Base-by-base conservation (phyloP, 306 rosid genomes). In the Lathyrus tuberosus region DNA sequence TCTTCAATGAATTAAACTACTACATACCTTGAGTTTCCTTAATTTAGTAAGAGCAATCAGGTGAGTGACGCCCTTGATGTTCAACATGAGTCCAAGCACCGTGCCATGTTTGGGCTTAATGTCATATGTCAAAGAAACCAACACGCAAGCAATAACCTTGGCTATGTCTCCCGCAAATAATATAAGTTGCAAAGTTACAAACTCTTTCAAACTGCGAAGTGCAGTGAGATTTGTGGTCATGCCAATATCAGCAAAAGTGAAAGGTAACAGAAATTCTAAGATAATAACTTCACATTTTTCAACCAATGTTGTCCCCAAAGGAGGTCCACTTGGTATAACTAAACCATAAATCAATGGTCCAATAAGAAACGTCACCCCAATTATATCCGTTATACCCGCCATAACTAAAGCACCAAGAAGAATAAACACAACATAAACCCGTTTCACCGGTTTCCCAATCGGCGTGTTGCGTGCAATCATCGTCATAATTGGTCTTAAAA, bases 21-120 rank as follows among this genome's bases (percentile, higher is more conserved):
- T 20, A 41, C 31, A 16, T 62, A 81, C 91, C 82, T 44, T 1
- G 10, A 5, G 0, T 15, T 5, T 4, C 44, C 8, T 61, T 80
- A 81, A 41, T 9, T 59, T 54, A 31, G 26, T 0, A 4, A 52
- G 74, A 44, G 10, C 1, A 43, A 78, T 46, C 3, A 86, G 44
- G 40, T 88, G 82, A 10, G 73, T 49, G 2, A 84, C 41, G 6
- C 91, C 95, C 73, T 72, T 82, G 72, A 73, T 15, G 72, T 77
- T 86, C 78, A 86, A 11, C 6, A 76, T 71, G 42, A 84, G 48
- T 26, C 87, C 83, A 10, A 86, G 79, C 14, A 84, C 31, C 0
- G 72, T 0, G 10, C 83, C 81, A 48, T 77, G 62, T 69, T n/a
- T 78, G 10, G 63, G 40, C 64, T 38, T 76, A 28, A 86, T 78